Evolutionary conservation across 768 basidiomycete species (phyloP), one percentile per base, ranked within the genome.

Genomic region (Psilocybe cyanescens): DNA sequence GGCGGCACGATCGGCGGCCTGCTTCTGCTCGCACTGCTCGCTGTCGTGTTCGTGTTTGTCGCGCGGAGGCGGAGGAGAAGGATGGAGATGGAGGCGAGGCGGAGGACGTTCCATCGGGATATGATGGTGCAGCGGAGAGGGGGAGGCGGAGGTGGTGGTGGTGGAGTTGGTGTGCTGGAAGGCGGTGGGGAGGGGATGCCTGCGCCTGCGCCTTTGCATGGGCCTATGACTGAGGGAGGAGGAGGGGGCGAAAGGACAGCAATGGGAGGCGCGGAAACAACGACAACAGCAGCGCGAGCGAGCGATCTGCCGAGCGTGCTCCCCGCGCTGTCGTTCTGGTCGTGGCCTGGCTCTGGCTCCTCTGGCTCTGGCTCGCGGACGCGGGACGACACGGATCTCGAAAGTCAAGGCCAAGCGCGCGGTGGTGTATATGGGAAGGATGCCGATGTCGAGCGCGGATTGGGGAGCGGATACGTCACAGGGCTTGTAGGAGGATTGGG

Each of bases 101-200:
- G 69, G 11, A 59, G 55, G 39, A 68, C 65, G 5, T 70, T 70
- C 57, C 67, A 68, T 56, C 55, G 59, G 19, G 62, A 63, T 30
- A 55, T 65, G 67, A 68, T 70, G 69, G 67, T 68, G 24, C 67
- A 64, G 47, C 61, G 64, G n/a, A 61, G 63, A 6, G 41, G 14
- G 41, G 14, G 41, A 3, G 41, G 9, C 4, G 41, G 9, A 3
- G 41, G 41, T 16, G 41, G 9, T 1, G 41, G 14, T 2, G 41
- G 41, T 44, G 8, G 7, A 1, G 41, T 1, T 44, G 41, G 41
- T 44, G 41, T 44, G 8, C 41, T 9, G 14, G 41, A n/a, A 44
- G 14, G 5, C 8, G 14, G 41, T 44, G 41, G 41, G 41, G 14
- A 14, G 41, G 9, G 37, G 37, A 14, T 39, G 37, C 3, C 37